Conservation (phyloP, 768 basidiomycete genomes). For the Xerocomellus intermedius region DNA sequence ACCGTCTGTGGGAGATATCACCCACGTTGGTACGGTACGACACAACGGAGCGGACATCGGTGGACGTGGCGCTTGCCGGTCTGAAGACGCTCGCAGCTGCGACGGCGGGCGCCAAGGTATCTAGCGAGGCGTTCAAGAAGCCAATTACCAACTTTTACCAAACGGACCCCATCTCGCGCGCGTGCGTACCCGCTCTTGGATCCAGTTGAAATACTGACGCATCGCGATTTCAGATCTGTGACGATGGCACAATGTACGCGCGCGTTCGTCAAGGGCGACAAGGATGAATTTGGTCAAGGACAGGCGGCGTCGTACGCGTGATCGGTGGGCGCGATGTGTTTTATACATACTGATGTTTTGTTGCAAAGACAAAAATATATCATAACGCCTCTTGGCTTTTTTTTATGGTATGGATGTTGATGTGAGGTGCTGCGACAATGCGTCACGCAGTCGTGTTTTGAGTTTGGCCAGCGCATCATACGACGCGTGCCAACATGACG, state of each 20-base stretch:
- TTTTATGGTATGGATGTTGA: too few species aligned
- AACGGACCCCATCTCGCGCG: constrained; percentile 92
- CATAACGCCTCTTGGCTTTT: not conserved
- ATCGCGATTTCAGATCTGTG: constrained; percentile 56
- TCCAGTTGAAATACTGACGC: not conserved
- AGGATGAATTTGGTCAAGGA: constrained; percentile 1
- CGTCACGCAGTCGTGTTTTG: too few species aligned
- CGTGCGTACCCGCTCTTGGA: constrained; percentile 52
- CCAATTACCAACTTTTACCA: constrained; percentile 94
- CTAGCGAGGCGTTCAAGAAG: constrained; percentile 65
- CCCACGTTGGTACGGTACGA: constrained; percentile 89
- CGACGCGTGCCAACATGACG: too few species aligned
- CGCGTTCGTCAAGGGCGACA: constrained; percentile 75
- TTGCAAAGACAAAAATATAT: constrained; percentile 11
- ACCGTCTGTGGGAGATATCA: constrained; percentile 96
- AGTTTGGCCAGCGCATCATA: not conserved
- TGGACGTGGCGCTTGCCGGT: constrained; percentile 69
- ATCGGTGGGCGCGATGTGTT: not conserved
- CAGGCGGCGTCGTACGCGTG: constrained; percentile 15
- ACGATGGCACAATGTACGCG: constrained; percentile 95
- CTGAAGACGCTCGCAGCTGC: constrained; percentile 54
- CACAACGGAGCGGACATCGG: constrained; percentile 70
- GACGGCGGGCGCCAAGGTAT: constrained; percentile 54
- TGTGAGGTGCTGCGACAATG: too few species aligned
- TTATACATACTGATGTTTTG: not conserved